These are phyloP conservation scores for Isabelozyma rhagii DNA, from an alignment of 805 yeast genomes.

Conservation along the genomic window DNA sequence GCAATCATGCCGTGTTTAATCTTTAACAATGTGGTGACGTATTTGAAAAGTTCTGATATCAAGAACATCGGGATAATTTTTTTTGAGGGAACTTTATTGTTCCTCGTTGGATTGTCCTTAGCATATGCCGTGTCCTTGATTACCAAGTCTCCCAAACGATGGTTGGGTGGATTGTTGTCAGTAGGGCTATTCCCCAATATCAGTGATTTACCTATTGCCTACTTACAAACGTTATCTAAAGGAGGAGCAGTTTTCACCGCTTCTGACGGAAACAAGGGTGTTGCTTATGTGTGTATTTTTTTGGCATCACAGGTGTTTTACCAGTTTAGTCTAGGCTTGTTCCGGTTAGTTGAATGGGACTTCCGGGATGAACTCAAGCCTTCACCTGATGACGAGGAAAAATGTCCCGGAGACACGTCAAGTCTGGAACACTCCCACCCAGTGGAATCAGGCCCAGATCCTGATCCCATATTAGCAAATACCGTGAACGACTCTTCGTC, in stretches of 20 bases:
- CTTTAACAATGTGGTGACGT: constrained; percentile 66
- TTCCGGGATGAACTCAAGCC: constrained; percentile 42
- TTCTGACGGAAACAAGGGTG: constrained; percentile 67
- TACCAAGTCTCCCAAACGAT: constrained; percentile 63
- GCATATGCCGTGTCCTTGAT: constrained; percentile 42
- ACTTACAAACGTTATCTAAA: constrained; percentile 66
- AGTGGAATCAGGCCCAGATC: not conserved
- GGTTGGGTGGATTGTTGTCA: constrained; percentile 73
- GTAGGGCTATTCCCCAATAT: constrained; percentile 78
- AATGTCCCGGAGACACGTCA: not conserved
- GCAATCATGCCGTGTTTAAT: constrained; percentile 74
- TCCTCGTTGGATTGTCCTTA: constrained; percentile 46
- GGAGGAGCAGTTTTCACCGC: constrained; percentile 54
- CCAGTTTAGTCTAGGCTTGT: constrained; percentile 76
- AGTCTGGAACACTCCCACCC: not conserved
- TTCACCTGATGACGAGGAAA: constrained; percentile 8
- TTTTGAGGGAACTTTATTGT: constrained; percentile 47
- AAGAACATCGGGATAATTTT: constrained; percentile 65
- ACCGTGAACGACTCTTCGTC: not conserved
- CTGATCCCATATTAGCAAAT: not conserved
- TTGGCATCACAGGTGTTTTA: constrained; percentile 63
- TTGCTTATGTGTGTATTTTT: constrained; percentile 79
- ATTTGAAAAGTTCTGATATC: constrained; percentile 65
- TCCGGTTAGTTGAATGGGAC: constrained; percentile 67
- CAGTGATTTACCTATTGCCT: constrained; percentile 84